A percentile compares a stretch with the other conserved stretches of the same genome.
These are phyloP conservation scores for Grigorovia transvaalensis DNA, from an alignment of 805 yeast genomes.

Conservation along the genomic window DNA sequence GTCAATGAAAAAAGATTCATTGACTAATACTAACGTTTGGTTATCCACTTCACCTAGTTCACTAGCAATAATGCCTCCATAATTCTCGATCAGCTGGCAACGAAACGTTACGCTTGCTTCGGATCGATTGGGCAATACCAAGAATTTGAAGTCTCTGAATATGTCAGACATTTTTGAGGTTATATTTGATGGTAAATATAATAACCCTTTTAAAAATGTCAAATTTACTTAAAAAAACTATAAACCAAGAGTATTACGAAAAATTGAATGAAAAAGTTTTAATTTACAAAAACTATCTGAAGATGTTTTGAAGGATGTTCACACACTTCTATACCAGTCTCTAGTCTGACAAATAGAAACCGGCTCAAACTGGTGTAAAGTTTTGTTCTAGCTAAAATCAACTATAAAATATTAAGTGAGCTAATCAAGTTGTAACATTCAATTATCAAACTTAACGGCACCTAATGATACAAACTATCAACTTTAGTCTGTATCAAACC, in stretches of 20 bases:
- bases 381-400: slow-evolving; percentile 12
- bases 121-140: slow-evolving; percentile 16
- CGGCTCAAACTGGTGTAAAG: slow-evolving; percentile 24
- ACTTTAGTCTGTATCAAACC: slow-evolving; percentile 1
- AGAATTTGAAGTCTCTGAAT: slow-evolving; percentile 5
- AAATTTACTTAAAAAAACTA: too few relatives aligned
- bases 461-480: background rate
- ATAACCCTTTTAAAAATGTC: too few relatives aligned
- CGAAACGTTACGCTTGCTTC: slow-evolving; percentile 10
- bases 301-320: slow-evolving; percentile 8
- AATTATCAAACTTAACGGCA: background rate
- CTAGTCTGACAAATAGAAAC: slow-evolving; percentile 11
- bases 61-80: slow-evolving; percentile 16
- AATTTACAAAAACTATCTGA: background rate
- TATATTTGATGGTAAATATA: too few relatives aligned
- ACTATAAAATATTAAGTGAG: background rate
- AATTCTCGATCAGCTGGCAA: slow-evolving; percentile 8
- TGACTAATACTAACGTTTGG: slow-evolving; percentile 12
- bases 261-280: background rate
- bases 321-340: slow-evolving; percentile 29
- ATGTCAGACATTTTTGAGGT: background rate
- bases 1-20: slow-evolving; percentile 17
- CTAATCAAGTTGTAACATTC: background rate
- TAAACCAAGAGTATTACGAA: background rate
- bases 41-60: slow-evolving; percentile 3